Evolutionary conservation across 2,329 filamentous ascomycete genomes (phyloP), one percentile per base, ranked within the genome.

Genomic region (Fusarium sp.): DNA sequence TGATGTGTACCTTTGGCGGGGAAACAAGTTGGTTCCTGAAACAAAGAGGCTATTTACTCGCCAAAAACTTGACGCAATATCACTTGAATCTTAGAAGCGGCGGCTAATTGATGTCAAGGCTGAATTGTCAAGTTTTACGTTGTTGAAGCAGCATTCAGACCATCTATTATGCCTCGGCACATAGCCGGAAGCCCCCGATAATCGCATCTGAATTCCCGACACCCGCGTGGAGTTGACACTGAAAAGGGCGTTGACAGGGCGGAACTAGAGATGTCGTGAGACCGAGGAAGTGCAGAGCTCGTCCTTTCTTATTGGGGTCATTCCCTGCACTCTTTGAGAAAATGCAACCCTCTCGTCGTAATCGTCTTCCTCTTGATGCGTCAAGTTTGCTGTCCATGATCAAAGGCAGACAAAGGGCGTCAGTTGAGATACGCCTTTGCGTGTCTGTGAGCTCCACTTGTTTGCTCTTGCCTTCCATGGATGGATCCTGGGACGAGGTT

Each of bases 101-200:
- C 58, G 30, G 45, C 18, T 52, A 41, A 32, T 54, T 25, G 27
- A 52, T 52, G 27, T 7, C 48, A 32, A 32, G 43, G 30, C n/a
- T 35, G 60, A 30, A 25, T 43, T 20, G 14, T 45, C 41, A n/a
- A 50, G 23, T 48, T 20, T 48, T 35, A 35, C 32, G n/a, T 50
- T 63, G 57, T 35, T 32, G 18, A 61, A 43, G 25, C 45, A 43
- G 32, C 34, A 20, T 32, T 60, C 35, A 25, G 32, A 9, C 20
- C 58, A 25, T n/a, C 25, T 45, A 9, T 43, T 20, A 54, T 57
- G 18, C 70, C 66, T 75, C 73, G 73, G 73, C 54, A 76, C 37
- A 62, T 63, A 62, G 60, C 68, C 70, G 68, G 65, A 39, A 63
- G 67, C 56, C 71, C 71, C 75, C 74, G 72, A 67, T 73, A 72